Percentiles rank a stretch among this genome's conserved stretches.
Evolutionary conservation across 1,284 basidiomycete genomes (phyloP).

Genomic region (Meira nashicola): DNA sequence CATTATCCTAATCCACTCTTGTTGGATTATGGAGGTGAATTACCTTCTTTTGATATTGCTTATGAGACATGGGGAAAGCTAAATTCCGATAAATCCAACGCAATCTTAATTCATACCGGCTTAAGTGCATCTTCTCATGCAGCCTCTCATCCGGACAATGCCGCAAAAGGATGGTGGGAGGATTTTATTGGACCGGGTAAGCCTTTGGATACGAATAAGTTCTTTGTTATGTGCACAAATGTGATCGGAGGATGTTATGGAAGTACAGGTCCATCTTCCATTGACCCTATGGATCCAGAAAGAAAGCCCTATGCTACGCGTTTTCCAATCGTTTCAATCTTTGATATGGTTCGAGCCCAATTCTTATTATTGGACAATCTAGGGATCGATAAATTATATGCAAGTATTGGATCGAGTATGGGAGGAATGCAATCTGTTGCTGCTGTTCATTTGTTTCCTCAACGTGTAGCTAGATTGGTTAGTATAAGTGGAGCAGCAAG

Average conservation of each 20-base stretch:
- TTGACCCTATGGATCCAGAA: constrained; percentile 61
- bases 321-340: constrained; percentile 86
- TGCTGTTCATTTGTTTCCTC: constrained; percentile 86
- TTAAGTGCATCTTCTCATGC: constrained; percentile 94
- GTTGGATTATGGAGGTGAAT: constrained; percentile 67
- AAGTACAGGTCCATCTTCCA: constrained; percentile 83
- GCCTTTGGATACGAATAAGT: constrained; percentile 84
- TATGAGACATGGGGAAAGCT: constrained; percentile 97
- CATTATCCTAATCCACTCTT: constrained; percentile 60
- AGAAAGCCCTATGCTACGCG: constrained; percentile 71
- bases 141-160: constrained; percentile 72
- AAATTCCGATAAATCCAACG: constrained; percentile 73
- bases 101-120: constrained; percentile 93
- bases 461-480: constrained; percentile 79
- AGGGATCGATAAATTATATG: constrained; percentile 78
- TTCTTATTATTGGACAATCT: constrained; percentile 79
- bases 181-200: constrained; percentile 88
- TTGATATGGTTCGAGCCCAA: constrained; percentile 93
- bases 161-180: constrained; percentile 93
- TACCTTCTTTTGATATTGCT: constrained; percentile 76
- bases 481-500: constrained; percentile 91
- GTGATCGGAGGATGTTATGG: constrained; percentile 97
- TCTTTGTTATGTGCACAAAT: constrained; percentile 93
- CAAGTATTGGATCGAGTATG: constrained; percentile 90
- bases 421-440: constrained; percentile 96